These are phyloP conservation scores for Tetrahymena borealis DNA, from an alignment of 73 alveolate genomes.

Conservation along the genomic window DNA sequence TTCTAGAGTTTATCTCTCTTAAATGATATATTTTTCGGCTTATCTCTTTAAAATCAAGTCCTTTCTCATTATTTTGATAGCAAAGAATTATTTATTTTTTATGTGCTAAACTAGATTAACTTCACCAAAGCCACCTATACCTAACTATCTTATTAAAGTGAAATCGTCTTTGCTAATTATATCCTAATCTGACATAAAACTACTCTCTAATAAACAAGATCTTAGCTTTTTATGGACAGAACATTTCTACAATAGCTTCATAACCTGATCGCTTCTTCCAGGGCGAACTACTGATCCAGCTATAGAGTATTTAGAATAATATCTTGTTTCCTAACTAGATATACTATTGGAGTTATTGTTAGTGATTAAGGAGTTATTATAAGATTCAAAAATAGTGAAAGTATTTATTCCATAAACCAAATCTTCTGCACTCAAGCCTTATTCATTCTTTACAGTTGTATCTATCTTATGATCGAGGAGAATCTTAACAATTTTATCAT, in stretches of 20 bases:
- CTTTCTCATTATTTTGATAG: conserved; percentile 18
- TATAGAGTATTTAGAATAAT: not conserved
- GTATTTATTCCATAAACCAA: not conserved
- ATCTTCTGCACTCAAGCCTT: not conserved
- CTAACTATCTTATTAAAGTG: not conserved
- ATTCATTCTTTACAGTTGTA: not conserved
- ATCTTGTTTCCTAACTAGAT: not conserved
- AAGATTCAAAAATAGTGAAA: not conserved
- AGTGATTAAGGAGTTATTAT: not conserved
- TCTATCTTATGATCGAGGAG: not conserved
- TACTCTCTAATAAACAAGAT: not conserved
- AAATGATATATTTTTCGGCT: not conserved
- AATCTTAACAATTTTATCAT: not conserved
- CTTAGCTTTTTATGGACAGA: not conserved
- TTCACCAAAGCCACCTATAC: conserved; percentile 23
- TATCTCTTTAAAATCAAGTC: not conserved
- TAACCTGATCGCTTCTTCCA: not conserved
- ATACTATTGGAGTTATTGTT: not conserved
- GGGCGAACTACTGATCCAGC: not conserved
- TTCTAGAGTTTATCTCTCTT: conserved; percentile 17
- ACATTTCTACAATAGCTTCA: not conserved
- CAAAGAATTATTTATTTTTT: not conserved
- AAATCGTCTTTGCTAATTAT: not conserved
- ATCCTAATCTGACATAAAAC: not conserved
- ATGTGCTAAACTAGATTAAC: not conserved